Percentiles rank a stretch among this genome's conserved stretches.
These are phyloP conservation scores for Salix exigua DNA, from an alignment of 345 rosid species.

Conservation along the genomic window DNA sequence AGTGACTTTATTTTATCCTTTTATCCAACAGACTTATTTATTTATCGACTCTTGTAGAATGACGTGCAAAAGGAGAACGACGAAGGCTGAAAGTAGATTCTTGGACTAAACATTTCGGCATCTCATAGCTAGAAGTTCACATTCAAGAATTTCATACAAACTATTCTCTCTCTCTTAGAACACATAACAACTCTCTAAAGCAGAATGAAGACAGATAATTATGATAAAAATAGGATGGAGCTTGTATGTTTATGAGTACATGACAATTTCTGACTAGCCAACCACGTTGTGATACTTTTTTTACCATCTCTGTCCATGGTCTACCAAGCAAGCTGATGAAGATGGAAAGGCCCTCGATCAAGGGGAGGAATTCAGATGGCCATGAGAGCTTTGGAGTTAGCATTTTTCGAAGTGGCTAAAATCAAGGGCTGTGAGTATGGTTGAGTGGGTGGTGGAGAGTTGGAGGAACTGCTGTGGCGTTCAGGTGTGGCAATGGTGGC, in stretches of 20 bases:
- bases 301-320: conserved; percentile 4
- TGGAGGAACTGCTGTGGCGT: conserved; percentile 44
- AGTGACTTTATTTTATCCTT: no score
- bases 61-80: no score
- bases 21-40: no score
- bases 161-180: not conserved
- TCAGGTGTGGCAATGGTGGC: conserved; percentile 20
- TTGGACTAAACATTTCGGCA: not conserved
- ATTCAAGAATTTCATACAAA: conserved; percentile 8
- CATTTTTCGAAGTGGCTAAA: not conserved
- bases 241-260: not conserved
- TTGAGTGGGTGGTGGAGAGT: conserved; percentile 38
- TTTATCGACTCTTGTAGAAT: not conserved
- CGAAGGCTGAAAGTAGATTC: not conserved
- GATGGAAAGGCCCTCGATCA: not conserved
- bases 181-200: conserved; percentile 22
- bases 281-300: not conserved
- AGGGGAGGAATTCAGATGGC: not conserved
- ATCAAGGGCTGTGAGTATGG: conserved; percentile 44
- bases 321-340: conserved; percentile 6
- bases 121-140: conserved; percentile 8
- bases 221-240: not conserved
- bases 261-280: not conserved
- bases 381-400: not conserved
- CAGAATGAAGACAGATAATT: conserved; percentile 12